Conservation (phyloP, 768 basidiomycete species). For the Lyophyllum decastes region DNA sequence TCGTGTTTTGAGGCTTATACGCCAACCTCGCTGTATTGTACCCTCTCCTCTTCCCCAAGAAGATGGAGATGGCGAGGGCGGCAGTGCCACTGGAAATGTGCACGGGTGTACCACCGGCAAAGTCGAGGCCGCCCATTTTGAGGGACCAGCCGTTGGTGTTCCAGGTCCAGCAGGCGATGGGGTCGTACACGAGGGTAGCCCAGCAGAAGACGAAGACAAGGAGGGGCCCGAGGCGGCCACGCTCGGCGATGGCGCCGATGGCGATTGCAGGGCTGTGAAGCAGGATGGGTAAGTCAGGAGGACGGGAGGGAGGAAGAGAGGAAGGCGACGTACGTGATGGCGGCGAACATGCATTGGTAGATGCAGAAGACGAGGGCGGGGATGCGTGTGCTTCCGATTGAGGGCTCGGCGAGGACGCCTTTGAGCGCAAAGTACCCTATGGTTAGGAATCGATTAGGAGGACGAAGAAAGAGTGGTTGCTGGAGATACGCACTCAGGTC, state of each 20-base stretch:
- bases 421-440: conserved; percentile 83
- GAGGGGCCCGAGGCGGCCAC: conserved; percentile 80
- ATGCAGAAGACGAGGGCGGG: conserved; percentile 79
- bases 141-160: conserved; percentile 77
- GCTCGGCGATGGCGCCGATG: conserved; percentile 91
- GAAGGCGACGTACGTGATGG: conserved; percentile 66
- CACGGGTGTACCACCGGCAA: conserved; percentile 95
- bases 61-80: conserved; percentile 88
- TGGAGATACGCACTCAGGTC: conserved; percentile 60
- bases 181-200: conserved; percentile 89
- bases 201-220: conserved; percentile 91
- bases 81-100: conserved; percentile 95
- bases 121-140: conserved; percentile 82
- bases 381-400: conserved; percentile 68
- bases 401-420: conserved; percentile 74
- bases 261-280: conserved; percentile 75
- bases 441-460: not conserved
- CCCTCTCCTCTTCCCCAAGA: conserved; percentile 87
- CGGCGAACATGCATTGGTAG: conserved; percentile 91
- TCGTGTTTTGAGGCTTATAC: conserved; percentile 93
- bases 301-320: not conserved
- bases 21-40: conserved; percentile 90
- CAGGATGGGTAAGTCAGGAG: conserved; percentile 1
- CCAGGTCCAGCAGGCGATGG: conserved; percentile 98
- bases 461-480: not conserved